Evolutionary conservation across 768 basidiomycete species (phyloP).

Genomic region (Lactarius evosmus): DNA sequence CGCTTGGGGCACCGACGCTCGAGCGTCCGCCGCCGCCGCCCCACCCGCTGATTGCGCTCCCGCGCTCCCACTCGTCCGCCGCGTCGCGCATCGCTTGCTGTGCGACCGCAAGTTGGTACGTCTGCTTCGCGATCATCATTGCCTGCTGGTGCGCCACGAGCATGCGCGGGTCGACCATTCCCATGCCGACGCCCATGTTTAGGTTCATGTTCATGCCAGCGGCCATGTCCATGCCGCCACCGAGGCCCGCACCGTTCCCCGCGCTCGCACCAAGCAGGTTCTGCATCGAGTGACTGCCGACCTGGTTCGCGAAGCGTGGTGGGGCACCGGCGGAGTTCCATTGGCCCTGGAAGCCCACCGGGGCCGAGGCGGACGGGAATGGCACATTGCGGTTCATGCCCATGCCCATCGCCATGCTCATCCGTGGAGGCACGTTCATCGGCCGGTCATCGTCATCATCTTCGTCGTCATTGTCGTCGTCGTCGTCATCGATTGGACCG

Average conservation of each 20-base stretch:
- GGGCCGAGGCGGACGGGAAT: slow-evolving; percentile 27
- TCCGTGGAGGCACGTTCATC: slow-evolving; percentile 31
- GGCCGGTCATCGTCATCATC: slow-evolving; percentile 32
- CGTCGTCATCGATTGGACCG: slow-evolving; percentile 51
- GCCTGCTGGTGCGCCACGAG: slow-evolving; percentile 83
- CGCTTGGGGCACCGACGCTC: slow-evolving; percentile 32
- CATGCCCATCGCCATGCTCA: slow-evolving; percentile 39
- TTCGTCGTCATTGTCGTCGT: slow-evolving; percentile 34
- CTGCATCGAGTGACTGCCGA: slow-evolving; percentile 40
- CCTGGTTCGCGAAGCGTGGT: slow-evolving; percentile 31
- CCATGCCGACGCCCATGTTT: slow-evolving; percentile 13
- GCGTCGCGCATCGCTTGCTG: slow-evolving; percentile 87
- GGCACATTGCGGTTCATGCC: slow-evolving; percentile 28
- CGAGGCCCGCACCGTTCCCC: background rate
- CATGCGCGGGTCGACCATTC: slow-evolving; percentile 25
- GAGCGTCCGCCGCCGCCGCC: slow-evolving; percentile 30
- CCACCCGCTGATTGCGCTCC: slow-evolving; percentile 45
- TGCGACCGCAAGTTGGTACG: slow-evolving; percentile 86
- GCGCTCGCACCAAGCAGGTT: slow-evolving; percentile 44
- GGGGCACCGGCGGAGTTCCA: slow-evolving; percentile 21
- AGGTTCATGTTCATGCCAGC: slow-evolving; percentile 5
- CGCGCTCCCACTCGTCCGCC: slow-evolving; percentile 89
- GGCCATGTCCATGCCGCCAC: background rate
- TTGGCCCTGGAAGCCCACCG: slow-evolving; percentile 36
- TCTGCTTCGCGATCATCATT: slow-evolving; percentile 82